Evolutionary conservation across 2,329 filamentous ascomycete genomes (phyloP).

Genomic region (Paecilomyces variotii): DNA sequence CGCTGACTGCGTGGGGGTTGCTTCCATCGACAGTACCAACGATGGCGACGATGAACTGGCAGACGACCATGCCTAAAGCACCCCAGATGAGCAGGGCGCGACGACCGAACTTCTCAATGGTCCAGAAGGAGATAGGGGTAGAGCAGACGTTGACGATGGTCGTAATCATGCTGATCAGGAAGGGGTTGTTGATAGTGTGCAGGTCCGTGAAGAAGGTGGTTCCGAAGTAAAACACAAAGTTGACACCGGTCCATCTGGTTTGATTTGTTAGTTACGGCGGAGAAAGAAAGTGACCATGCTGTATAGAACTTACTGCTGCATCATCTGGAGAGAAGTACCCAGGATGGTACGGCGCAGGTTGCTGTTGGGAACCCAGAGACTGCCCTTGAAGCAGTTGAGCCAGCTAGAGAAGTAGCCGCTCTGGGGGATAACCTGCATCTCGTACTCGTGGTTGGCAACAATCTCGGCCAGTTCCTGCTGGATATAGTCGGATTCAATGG

Average conservation of each 20-base stretch:
- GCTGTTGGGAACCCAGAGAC: conserved; percentile 45
- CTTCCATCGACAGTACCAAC: conserved; percentile 55
- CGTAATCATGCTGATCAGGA: conserved; percentile 78
- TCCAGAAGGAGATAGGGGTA: conserved; percentile 81
- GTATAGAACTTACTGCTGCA: conserved; percentile 53
- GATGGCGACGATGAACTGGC: conserved; percentile 81
- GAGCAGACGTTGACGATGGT: conserved; percentile 81
- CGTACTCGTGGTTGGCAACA: conserved; percentile 81
- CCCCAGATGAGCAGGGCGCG: conserved; percentile 72
- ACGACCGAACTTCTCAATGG: conserved; percentile 73
- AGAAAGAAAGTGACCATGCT: conserved; percentile 15
- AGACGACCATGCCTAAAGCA: conserved; percentile 73
- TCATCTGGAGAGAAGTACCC: conserved; percentile 68
- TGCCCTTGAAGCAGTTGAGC: conserved; percentile 56
- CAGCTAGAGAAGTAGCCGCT: conserved; percentile 60
- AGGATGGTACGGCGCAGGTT: conserved; percentile 60
- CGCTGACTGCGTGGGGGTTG: conserved; percentile 38
- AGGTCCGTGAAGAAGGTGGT: conserved; percentile 76
- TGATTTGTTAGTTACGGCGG: not conserved
- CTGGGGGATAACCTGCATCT: conserved; percentile 59
- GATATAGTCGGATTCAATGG: conserved; percentile 64
- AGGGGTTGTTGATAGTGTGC: conserved; percentile 62
- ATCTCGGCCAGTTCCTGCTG: conserved; percentile 75
- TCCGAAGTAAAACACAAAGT: conserved; percentile 87
- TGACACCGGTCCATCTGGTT: conserved; percentile 62